Evolutionary conservation across 2,329 filamentous ascomycete genomes (phyloP).

Genomic region (Calonectria henricotiae): DNA sequence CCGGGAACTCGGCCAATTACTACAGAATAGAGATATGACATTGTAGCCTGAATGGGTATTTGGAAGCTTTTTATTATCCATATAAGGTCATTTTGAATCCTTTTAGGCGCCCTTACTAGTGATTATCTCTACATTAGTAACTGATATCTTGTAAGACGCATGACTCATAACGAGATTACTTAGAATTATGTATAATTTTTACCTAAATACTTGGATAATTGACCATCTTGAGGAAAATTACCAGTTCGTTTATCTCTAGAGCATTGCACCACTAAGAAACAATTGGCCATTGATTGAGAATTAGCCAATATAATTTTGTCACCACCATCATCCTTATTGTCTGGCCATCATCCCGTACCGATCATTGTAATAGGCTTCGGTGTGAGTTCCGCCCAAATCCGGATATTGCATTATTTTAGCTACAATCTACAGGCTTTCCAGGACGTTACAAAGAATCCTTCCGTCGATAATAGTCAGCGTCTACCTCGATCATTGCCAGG

Average conservation of each 20-base stretch:
- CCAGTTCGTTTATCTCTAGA: no score
- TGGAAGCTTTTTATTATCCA: no score
- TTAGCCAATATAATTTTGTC: not conserved
- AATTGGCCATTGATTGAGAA: no score
- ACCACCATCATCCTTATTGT: not conserved
- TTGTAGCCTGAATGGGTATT: no score
- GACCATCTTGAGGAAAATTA: not conserved
- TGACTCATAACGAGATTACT: constrained; percentile 4
- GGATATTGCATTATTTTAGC: not conserved
- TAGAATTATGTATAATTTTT: not conserved
- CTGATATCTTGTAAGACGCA: not conserved
- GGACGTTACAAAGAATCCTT: constrained; percentile 14
- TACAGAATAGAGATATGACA: no score
- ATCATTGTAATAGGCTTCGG: constrained; percentile 25
- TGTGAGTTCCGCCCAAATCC: not conserved
- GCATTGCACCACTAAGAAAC: no score
- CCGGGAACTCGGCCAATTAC: no score
- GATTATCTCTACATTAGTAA: not conserved
- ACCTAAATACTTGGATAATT: not conserved
- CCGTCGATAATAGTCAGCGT: constrained; percentile 16
- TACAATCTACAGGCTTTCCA: constrained; percentile 10
- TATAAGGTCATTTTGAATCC: no score
- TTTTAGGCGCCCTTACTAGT: no score
- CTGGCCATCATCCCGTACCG: not conserved
- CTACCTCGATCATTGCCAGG: constrained; percentile 4